Evolutionary conservation across 2,329 filamentous ascomycete genomes (phyloP), one percentile per base, ranked within the genome.

Genomic region (Aphanoascus verrucosus): DNA sequence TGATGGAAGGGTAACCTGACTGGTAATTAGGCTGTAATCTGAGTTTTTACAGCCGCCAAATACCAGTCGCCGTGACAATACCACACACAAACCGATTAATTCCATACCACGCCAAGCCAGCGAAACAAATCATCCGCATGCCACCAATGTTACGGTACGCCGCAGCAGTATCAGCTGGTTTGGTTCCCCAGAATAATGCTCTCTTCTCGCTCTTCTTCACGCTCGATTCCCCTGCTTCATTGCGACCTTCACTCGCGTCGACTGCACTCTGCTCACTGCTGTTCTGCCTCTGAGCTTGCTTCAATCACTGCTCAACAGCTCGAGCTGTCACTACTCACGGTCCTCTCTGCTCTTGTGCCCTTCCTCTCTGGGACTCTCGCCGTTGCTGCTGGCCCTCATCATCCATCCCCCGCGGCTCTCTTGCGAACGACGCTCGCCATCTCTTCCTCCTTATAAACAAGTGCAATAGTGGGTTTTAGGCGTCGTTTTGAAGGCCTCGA

Each of bases 61-160:
- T 35, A 6, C 20, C n/a, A 35, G 48, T 19, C 14, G 38, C 5
- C 12, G 48, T 52, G 23, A 52, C 6, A 17, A 20, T 45, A 52
- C 42, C 42, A 41, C 23, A 28, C 23, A 7, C 23, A 28, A 28
- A 28, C 3, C 23, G 7, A 28, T 52, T 41, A 46, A 8, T 46
- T 37, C 32, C 15, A 7, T 28, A 28, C n/a, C 8, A 14, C 37
- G 49, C 49, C 49, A 52, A 52, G 49, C 49, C 15, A 45, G 49
- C 15, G 49, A 52, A 52, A 52, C 49, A 52, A 52, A 44, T 46
- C 41, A 52, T 40, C 49, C 28, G 49, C 42, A 45, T 51, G 49
- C 49, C 49, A 44, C 49, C 49, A 51, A 44, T 42, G 4, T 4
- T 42, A 50, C 48, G 20, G 15, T 52, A 52, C 49, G 42, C 31